Percentiles rank a stretch among this genome's conserved stretches.
Conservation (phyloP, 2,329 filamentous ascomycete genomes). For the Alternaria conjuncta region DNA sequence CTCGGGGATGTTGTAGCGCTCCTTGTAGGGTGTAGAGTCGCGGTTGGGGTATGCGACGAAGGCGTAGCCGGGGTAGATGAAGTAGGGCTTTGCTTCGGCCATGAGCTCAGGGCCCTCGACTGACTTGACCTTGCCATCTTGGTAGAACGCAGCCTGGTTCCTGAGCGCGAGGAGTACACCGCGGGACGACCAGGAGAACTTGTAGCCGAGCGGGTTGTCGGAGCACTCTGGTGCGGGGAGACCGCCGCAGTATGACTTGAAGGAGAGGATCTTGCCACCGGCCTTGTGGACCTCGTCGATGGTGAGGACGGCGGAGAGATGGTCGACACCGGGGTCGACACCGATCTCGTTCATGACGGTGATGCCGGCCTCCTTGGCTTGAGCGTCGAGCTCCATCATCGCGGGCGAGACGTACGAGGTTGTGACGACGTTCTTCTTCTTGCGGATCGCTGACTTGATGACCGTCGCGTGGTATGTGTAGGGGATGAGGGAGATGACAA, state of each 20-base stretch:
- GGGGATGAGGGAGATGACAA: constrained; percentile 78
- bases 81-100: constrained; percentile 86
- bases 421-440: constrained; percentile 96
- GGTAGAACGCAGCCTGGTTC: constrained; percentile 83
- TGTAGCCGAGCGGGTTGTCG: constrained; percentile 91
- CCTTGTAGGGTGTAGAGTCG: constrained; percentile 84
- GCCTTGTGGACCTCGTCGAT: constrained; percentile 86
- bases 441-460: constrained; percentile 90
- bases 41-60: constrained; percentile 95
- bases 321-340: constrained; percentile 73
- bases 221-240: constrained; percentile 69
- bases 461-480: constrained; percentile 72
- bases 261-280: constrained; percentile 83
- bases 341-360: constrained; percentile 89
- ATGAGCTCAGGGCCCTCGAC: constrained; percentile 72
- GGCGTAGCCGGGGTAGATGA: constrained; percentile 85
- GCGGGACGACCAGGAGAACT: constrained; percentile 78
- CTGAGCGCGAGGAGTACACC: constrained; percentile 87
- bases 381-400: constrained; percentile 85
- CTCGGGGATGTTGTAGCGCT: constrained; percentile 91
- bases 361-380: constrained; percentile 88
- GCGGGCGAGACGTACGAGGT: constrained; percentile 92
- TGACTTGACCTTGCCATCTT: constrained; percentile 75
- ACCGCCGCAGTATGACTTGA: constrained; percentile 76
- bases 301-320: constrained; percentile 82